Evolutionary conservation across 1,284 basidiomycete species (phyloP), one percentile per base, ranked within the genome.

Genomic region (Papiliotrema flavescens): DNA sequence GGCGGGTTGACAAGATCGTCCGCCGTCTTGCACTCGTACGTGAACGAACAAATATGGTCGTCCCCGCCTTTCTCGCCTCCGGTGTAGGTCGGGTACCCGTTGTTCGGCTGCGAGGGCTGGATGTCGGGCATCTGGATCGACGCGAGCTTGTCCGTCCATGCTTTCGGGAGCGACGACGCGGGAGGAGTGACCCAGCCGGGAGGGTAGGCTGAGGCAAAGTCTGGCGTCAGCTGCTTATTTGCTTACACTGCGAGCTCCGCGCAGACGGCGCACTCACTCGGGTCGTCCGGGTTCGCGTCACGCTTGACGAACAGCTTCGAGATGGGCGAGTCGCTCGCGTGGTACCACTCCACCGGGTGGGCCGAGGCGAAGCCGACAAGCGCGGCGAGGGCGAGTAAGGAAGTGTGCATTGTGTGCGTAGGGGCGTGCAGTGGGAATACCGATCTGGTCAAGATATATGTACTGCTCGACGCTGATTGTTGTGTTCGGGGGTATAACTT

Each of bases 21-120:
- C 3, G 55, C 42, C 32, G 62, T 65, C 41, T 64, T 62, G 57
- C 74, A 75, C 32, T 67, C 60, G 40, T 70, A 69, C 32, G 71
- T 74, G 63, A 74, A 73, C 4, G 71, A 72, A 60, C 75, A 77
- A 49, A 77, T 71, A 17, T 60, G 53, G 14, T 57, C 32, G 56
- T 63, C 63, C n/a, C 54, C 58, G 24, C 62, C 63, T 14, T 59
- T 45, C 47, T 65, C 57, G 23, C 56, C 57, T 36, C 60, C 56
- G 32, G 61, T 47, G 51, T 71, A 67, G 9, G 54, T 61, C 15
- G 65, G 63, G 46, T 70, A 67, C n/a, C 63, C 60, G 32, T 65
- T 67, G 56, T 68, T 67, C n/a, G 62, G 60, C 17, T 47, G 59
- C 11, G 70, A 57, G 3, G 65, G 58, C 13, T 54, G 50, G 37